Evolutionary conservation across 1,284 basidiomycete genomes (phyloP), one percentile per base, ranked within the genome.

Genomic region (Papiliotrema terrestris): DNA sequence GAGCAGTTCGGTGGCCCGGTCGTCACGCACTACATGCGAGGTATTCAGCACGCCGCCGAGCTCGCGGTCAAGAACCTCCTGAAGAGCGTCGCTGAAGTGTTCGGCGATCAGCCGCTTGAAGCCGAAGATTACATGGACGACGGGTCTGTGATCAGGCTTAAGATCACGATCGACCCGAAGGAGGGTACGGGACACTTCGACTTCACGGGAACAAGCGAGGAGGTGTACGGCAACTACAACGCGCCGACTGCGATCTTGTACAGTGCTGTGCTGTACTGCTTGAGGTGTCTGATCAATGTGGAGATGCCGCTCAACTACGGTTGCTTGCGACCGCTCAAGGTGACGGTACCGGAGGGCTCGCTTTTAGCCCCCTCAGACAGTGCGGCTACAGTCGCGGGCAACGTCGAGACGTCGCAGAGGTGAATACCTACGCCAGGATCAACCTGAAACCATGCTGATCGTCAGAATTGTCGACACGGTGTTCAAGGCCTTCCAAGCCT

Each of bases 271-370:
- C 95, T 97, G 62, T 98, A 97, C 76, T 89, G 60, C 43, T 52
- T 72, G 19, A 58, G 67, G 44, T 58, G 60, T 3, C 62, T 70
- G 62, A 67, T 70, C 4, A 20, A 23, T 14, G 74, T 84, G 23
- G 91, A 93, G 63, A 94, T 94, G 51, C 91, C 91, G 14, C 80
- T 95, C 35, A 95, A 95, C 70, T 89, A 90, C 35, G 91, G 92
- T 2, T 94, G 91, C 68, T 80, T 94, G 22, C 86, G 88, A 15
- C 57, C 47, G 55, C 57, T n/a, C 59, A 61, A 19, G 59, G 58
- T 65, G 59, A 84, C 81, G 58, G 89, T 96, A 43, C 93, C 93
- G 0, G 74, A 81, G 37, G 86, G 86, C 45, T 88, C 86, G 4
- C 75, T 95, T 15, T 80, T 97, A 32, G 82, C 86, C 6, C 93